Evolutionary conservation across 345 rosid genomes (phyloP).

Genomic region (Heritiera littoralis): DNA sequence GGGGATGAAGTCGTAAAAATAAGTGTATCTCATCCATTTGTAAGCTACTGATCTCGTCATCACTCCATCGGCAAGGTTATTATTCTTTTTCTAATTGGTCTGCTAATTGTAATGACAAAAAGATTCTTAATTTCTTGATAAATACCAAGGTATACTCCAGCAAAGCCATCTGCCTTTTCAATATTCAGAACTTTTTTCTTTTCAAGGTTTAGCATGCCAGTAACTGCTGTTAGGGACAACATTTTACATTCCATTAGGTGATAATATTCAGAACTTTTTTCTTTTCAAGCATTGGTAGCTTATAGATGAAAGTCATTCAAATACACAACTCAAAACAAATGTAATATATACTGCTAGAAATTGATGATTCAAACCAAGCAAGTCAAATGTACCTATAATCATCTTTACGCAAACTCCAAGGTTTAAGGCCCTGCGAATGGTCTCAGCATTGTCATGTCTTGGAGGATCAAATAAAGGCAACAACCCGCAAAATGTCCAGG

Average conservation of each 20-base stretch:
- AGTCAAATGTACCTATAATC: conserved; percentile 69
- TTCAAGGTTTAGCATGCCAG: no score
- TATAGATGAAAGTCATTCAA: no score
- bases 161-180: no score
- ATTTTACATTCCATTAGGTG: no score
- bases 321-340: no score
- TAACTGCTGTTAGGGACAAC: no score
- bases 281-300: no score
- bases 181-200: no score
- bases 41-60: neutral
- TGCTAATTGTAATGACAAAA: neutral
- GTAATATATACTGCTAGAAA: no score
- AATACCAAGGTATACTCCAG: conserved; percentile 95
- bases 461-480: conserved; percentile 98
- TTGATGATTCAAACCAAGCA: neutral
- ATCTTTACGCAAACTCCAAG: conserved; percentile 95
- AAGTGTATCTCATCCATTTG: neutral
- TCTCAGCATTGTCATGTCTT: conserved; percentile 96
- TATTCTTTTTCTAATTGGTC: neutral
- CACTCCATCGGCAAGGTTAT: neutral
- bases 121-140: neutral
- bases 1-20: conserved; percentile 6
- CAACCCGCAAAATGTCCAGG: conserved; percentile 90
- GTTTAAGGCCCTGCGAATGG: conserved; percentile 86
- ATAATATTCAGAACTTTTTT: no score